These are phyloP conservation scores for Melocanna baccifera DNA, from an alignment of 176 grass and related monocot species.

Conservation along the genomic window DNA sequence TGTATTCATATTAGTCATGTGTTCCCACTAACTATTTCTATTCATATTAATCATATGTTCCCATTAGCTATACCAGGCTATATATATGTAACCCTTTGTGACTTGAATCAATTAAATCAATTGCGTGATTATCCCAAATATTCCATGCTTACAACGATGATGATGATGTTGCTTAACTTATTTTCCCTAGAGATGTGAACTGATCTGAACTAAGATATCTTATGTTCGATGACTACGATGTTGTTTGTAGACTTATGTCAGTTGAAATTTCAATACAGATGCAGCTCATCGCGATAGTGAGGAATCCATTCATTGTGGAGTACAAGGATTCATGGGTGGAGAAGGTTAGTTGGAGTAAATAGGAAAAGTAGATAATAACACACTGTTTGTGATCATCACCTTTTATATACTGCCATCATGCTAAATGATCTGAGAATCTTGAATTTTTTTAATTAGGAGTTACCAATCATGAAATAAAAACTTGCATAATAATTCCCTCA, in stretches of 20 bases:
- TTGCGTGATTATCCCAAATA: too few species aligned
- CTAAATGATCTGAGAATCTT: neutral
- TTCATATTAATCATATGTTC: too few species aligned
- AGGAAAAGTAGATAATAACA: neutral
- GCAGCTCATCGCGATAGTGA: slow-evolving; percentile 81
- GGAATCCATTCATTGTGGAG: slow-evolving; percentile 89
- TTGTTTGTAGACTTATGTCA: slow-evolving; percentile 4
- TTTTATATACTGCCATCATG: neutral
- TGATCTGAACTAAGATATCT: neutral
- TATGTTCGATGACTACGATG: neutral
- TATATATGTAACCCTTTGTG: too few species aligned
- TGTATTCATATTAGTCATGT: too few species aligned
- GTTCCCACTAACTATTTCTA: too few species aligned
- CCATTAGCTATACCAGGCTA: too few species aligned
- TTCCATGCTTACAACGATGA: too few species aligned
- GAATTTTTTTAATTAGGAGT: neutral
- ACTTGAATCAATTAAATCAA: too few species aligned
- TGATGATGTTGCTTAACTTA: neutral
- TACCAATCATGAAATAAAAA: neutral
- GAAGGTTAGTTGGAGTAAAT: slow-evolving; percentile 49
- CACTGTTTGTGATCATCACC: neutral
- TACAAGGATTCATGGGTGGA: slow-evolving; percentile 97
- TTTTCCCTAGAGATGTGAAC: slow-evolving; percentile 3
- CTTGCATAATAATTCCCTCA: neutral
- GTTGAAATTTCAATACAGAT: slow-evolving; percentile 44